phyloP scores from a whole-genome alignment of 345 rosid species.

The Pistacia integerrima region DNA sequence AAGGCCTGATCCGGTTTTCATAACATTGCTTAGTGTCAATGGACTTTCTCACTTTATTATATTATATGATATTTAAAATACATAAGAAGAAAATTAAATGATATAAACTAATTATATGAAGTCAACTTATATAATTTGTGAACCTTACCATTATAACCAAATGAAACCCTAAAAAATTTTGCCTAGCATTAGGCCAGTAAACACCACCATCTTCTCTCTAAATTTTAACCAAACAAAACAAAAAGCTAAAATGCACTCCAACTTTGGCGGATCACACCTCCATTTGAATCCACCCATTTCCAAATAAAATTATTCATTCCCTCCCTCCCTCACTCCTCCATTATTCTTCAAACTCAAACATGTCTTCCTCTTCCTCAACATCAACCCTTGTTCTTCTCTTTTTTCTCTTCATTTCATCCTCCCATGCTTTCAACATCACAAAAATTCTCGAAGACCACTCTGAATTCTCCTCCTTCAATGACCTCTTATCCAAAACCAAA shows the following conservation, averaged over 20 bases:
- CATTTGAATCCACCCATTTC: constrained; percentile 7
- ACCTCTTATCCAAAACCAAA: constrained; percentile 24
- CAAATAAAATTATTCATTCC: background rate
- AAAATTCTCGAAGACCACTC: constrained; percentile 27
- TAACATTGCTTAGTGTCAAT: no score
- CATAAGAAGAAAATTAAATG: no score
- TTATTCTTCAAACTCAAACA: background rate
- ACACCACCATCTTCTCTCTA: background rate
- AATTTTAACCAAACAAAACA: background rate
- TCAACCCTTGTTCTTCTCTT: background rate
- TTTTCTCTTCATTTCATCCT: constrained; percentile 7
- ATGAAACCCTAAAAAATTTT: no score
- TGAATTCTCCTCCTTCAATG: constrained; percentile 37
- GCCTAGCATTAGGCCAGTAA: no score
- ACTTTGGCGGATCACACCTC: background rate
- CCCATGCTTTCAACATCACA: constrained; percentile 37
- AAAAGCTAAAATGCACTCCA: background rate
- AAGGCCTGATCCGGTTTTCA: no score
- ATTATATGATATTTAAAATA: no score
- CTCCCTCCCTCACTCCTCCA: background rate
- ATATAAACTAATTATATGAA: no score
- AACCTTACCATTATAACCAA: no score
- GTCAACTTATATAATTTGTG: no score
- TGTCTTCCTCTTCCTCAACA: background rate
- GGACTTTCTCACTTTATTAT: no score